Percentiles rank a stretch among this genome's conserved stretches.
These are phyloP conservation scores for Amphicarpaea edgeworthii DNA, from an alignment of 306 rosid species.

Conservation along the genomic window DNA sequence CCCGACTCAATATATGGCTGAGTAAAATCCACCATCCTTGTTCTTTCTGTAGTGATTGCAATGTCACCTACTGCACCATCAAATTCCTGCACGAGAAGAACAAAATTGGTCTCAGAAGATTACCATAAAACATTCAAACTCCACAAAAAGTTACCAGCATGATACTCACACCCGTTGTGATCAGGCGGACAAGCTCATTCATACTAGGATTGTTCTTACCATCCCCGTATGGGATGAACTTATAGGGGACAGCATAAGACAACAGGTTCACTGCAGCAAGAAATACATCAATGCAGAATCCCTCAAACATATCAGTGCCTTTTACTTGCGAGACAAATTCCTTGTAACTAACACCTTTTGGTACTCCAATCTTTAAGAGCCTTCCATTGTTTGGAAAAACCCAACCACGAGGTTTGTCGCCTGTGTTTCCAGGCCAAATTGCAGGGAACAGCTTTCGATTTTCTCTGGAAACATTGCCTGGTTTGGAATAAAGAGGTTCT, in stretches of 20 bases:
- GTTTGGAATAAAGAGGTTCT: conserved; percentile 60
- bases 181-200: conserved; percentile 70
- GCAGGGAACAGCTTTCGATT: conserved; percentile 55
- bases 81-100: conserved; percentile 61
- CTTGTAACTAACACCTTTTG: conserved; percentile 63
- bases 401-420: conserved; percentile 91
- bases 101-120: conserved; percentile 40
- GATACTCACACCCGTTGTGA: conserved; percentile 82
- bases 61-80: conserved; percentile 94
- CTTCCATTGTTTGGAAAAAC: conserved; percentile 89
- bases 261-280: conserved; percentile 75
- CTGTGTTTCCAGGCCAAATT: conserved; percentile 88
- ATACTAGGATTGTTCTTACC: conserved; percentile 65
- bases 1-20: conserved; percentile 96
- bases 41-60: conserved; percentile 82
- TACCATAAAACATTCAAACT: conserved; percentile 38
- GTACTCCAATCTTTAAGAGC: conserved; percentile 81
- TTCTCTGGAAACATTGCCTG: conserved; percentile 58
- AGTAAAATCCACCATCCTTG: conserved; percentile 89
- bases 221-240: conserved; percentile 67
- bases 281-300: conserved; percentile 92
- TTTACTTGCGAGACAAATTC: conserved; percentile 63
- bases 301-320: conserved; percentile 71
- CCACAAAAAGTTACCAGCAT: background rate
- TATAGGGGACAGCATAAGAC: conserved; percentile 90